phyloP scores from a whole-genome alignment of 352 stramenopile species.

The Pythium sp. region DNA sequence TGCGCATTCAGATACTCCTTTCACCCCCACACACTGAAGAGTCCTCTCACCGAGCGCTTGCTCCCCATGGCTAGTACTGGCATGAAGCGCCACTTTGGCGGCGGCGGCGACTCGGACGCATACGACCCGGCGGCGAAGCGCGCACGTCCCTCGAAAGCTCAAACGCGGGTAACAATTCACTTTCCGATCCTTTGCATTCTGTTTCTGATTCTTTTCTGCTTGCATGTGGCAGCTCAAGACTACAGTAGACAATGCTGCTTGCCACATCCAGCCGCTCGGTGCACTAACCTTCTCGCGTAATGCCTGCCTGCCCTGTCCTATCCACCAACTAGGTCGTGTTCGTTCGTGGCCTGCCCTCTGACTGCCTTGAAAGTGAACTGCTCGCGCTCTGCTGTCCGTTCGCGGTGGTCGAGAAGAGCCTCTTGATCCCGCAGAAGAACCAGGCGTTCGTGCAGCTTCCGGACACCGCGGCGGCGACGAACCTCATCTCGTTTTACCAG shows the following conservation, averaged over 20 bases:
- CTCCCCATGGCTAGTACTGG: conserved; percentile 12
- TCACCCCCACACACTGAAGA: not conserved
- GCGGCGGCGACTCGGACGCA: conserved; percentile 12
- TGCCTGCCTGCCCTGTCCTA: not conserved
- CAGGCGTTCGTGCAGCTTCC: conserved; percentile 82
- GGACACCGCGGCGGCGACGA: conserved; percentile 56
- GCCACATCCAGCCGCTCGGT: not conserved
- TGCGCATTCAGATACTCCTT: conserved; percentile 12
- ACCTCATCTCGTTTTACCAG: conserved; percentile 80
- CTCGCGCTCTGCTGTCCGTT: conserved; percentile 81
- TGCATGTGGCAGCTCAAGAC: not conserved
- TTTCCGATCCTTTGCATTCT: conserved; percentile 6
- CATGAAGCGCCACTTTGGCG: conserved; percentile 48
- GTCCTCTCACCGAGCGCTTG: not conserved
- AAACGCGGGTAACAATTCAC: conserved; percentile 44
- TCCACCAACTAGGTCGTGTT: conserved; percentile 55
- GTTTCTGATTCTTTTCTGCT: conserved; percentile 18
- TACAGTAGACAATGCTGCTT: too few species aligned
- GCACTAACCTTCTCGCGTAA: not conserved
- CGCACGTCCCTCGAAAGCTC: conserved; percentile 27
- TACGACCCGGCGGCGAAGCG: conserved; percentile 39
- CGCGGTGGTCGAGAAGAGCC: conserved; percentile 74
- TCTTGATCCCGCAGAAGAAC: conserved; percentile 71
- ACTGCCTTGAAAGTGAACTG: conserved; percentile 82
- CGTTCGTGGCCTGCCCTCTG: conserved; percentile 64